Conservation (phyloP, 176 grass and related monocot species). For the Puccinellia tenuiflora region DNA sequence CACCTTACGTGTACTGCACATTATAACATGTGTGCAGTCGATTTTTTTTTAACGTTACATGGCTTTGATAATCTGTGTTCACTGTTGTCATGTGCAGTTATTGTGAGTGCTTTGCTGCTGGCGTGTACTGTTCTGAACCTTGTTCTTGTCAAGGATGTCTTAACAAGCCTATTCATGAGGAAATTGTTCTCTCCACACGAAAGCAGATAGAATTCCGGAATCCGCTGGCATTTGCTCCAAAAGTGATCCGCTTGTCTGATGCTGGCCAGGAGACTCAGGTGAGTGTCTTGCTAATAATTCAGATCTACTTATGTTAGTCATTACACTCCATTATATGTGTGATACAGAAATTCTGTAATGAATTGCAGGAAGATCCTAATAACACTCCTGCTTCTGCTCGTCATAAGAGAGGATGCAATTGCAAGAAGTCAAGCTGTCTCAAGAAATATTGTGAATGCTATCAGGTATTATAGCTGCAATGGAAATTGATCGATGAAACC, state of each 20-base stretch:
- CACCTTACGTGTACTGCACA: neutral
- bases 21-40: neutral
- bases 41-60: neutral
- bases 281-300: conserved; percentile 11
- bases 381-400: conserved; percentile 93
- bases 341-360: conserved; percentile 17
- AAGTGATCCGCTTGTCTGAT: conserved; percentile 84
- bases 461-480: conserved; percentile 56
- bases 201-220: conserved; percentile 98
- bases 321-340: neutral
- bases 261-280: conserved; percentile 59
- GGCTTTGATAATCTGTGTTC: conserved; percentile 6
- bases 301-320: neutral
- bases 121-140: conserved; percentile 97
- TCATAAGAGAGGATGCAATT: conserved; percentile 99
- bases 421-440: conserved; percentile 96
- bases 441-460: conserved; percentile 99
- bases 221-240: conserved; percentile 96
- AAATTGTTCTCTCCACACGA: conserved; percentile 84
- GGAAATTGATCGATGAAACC: conserved; percentile 3
- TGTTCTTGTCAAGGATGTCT: conserved; percentile 92
- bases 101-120: conserved; percentile 99
- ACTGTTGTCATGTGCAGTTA: conserved; percentile 53
- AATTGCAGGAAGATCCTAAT: conserved; percentile 77
- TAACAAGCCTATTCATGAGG: conserved; percentile 98